phyloP scores from a whole-genome alignment of 2,329 filamentous ascomycete genomes.

The Colletotrichum navitas region DNA sequence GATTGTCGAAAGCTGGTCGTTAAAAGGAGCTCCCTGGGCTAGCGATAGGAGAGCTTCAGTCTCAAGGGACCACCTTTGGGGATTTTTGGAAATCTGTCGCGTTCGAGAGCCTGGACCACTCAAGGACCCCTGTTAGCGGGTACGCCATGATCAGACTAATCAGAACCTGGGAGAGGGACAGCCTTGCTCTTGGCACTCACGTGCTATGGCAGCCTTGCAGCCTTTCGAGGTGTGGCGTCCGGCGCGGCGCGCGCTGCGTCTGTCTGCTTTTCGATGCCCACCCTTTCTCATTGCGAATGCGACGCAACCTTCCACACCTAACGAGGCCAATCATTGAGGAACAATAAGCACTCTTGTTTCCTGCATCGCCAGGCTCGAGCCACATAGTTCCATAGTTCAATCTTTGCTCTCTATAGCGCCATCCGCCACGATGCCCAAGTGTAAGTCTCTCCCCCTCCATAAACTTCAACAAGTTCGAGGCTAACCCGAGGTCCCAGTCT shows the following conservation, averaged over 20 bases:
- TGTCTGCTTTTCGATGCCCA: constrained; percentile 3
- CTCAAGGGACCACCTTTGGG: constrained; percentile 35
- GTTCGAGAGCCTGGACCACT: constrained; percentile 42
- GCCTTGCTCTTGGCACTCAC: constrained; percentile 22
- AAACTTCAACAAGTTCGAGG: constrained; percentile 16
- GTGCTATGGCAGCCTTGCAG: constrained; percentile 35
- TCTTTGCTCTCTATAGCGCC: background rate
- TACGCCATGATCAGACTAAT: constrained; percentile 24
- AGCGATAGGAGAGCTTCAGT: constrained; percentile 37
- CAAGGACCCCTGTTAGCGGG: constrained; percentile 22
- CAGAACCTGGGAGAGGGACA: background rate
- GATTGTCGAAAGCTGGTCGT: constrained; percentile 26
- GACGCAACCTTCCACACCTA: constrained; percentile 13
- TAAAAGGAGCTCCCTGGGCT: constrained; percentile 38
- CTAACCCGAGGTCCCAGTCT: constrained; percentile 66
- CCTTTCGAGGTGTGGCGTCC: constrained; percentile 34
- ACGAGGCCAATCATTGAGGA: constrained; percentile 3
- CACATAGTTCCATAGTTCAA: too few relatives aligned
- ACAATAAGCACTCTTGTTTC: constrained; percentile 20
- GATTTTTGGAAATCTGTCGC: constrained; percentile 45
- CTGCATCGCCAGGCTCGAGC: background rate
- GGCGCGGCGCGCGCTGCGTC: constrained; percentile 17
- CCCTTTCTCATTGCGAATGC: constrained; percentile 18
- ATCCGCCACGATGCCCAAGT: constrained; percentile 81
- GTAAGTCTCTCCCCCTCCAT: constrained; percentile 66